Base-by-base conservation (phyloP, 31 red algal species). In the Asparagopsis taxiformis region DNA sequence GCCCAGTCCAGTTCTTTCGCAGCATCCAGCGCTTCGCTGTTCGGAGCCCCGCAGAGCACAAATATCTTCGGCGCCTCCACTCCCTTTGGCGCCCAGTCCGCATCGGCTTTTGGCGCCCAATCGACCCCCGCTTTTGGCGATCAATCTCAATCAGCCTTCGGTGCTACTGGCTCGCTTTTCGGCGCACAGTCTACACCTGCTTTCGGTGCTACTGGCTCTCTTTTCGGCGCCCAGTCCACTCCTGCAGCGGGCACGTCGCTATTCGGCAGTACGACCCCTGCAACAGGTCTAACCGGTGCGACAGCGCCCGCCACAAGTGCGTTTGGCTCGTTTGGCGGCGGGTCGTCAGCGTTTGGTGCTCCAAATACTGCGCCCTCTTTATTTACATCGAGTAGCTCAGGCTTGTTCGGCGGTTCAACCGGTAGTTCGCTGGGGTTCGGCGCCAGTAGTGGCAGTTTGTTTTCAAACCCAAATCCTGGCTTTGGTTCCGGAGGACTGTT, bases 121-220 rank as follows among this genome's bases (percentile, higher is more conserved):
- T 17, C 57, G 35, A 39, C 57, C n/a, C 29, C 20, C 44, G 31
- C 49, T n/a, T 85, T 85, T 31, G 80, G 80, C 0, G 62, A 62
- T 7, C 16, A 51, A 17, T 38, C 55, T 48, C 39, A 44, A 52
- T 52, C 66, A 16, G 38, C 39, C 34, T 53, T 53, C 25, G 46
- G 26, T 1, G 48, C 54, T n/a, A n/a, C n/a, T n/a, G n/a, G n/a
- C n/a, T n/a, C n/a, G 6, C 57, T 65, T 41, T 53, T 41, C 44
- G 36, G 34, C 53, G 57, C 80, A 32, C n/a, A n/a, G n/a, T n/a
- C n/a, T n/a, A 44, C 39, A 33, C 59, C 68, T 19, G 37, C 67
- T n/a, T 70, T 58, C 26, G 49, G 59, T 19, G 59, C 68, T 11
- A 66, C 68, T 46, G 58, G 61, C 29, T 53, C 70, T 26, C 69